These are phyloP conservation scores for Furcasterigmium furcatum DNA, from an alignment of 2,329 filamentous ascomycete species.

Conservation along the genomic window DNA sequence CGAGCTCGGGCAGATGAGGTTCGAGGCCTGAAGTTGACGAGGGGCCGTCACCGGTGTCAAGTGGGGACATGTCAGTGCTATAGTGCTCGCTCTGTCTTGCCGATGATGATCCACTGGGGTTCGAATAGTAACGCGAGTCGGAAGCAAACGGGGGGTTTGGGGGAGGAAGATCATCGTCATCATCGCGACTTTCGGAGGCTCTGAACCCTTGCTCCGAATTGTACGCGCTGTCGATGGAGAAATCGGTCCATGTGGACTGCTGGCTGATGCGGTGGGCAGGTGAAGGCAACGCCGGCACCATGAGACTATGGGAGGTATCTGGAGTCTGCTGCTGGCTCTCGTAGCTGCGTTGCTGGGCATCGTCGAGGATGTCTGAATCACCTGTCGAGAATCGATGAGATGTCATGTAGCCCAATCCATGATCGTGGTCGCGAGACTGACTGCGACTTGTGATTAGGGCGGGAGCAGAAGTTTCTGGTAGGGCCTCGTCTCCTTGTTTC, in stretches of 20 bases:
- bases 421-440: too few relatives aligned
- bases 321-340: conserved; percentile 15
- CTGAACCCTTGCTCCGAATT: too few relatives aligned
- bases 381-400: conserved; percentile 32
- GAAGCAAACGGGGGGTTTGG: conserved; percentile 13
- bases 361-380: conserved; percentile 24
- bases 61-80: conserved; percentile 27
- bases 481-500: not conserved
- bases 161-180: conserved; percentile 7
- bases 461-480: too few relatives aligned
- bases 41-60: conserved; percentile 14
- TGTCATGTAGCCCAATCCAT: not conserved
- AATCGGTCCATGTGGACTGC: conserved; percentile 59
- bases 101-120: conserved; percentile 10
- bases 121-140: conserved; percentile 4
- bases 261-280: conserved; percentile 48
- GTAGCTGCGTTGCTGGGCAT: conserved; percentile 8
- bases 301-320: conserved; percentile 40
- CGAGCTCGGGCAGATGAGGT: conserved; percentile 46
- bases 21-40: conserved; percentile 15
- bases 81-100: conserved; percentile 14
- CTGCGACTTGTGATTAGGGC: too few relatives aligned
- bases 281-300: conserved; percentile 40
- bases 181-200: not conserved
- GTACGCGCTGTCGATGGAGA: conserved; percentile 46